phyloP scores from a whole-genome alignment of 164 flowering plant species.

The Euptelea pleiosperma region DNA sequence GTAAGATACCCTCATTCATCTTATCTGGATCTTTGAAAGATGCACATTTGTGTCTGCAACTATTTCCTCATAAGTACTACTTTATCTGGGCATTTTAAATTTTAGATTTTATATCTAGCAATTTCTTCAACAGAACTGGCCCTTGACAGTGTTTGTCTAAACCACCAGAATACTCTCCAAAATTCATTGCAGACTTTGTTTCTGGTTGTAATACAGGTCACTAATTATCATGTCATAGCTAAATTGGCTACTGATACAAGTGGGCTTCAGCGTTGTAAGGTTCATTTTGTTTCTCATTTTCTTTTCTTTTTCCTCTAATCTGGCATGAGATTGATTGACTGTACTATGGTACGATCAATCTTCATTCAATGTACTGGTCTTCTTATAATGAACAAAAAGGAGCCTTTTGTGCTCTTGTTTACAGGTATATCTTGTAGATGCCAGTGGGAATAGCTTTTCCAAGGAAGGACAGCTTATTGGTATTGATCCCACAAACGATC shows the following conservation, averaged over 20 bases:
- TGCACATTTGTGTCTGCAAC: too few species aligned
- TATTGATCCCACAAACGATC: conserved; percentile 72
- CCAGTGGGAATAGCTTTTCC: conserved; percentile 47
- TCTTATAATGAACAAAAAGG: not conserved
- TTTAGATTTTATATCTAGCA: too few species aligned
- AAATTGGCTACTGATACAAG: conserved; percentile 70
- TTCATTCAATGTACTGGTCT: not conserved
- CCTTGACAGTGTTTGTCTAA: too few species aligned
- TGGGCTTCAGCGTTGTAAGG: conserved; percentile 87
- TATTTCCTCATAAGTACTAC: too few species aligned
- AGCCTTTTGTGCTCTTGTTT: not conserved
- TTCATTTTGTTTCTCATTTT: conserved; percentile 22
- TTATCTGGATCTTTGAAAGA: too few species aligned
- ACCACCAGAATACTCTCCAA: too few species aligned
- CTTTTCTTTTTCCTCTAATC: not conserved
- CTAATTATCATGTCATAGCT: conserved; percentile 86
- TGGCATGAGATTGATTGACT: not conserved
- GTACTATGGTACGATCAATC: not conserved
- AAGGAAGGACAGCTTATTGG: conserved; percentile 73
- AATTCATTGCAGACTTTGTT: too few species aligned
- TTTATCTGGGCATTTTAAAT: too few species aligned
- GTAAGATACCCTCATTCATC: too few species aligned
- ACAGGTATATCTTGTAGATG: conserved; percentile 63
- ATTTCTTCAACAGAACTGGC: too few species aligned
- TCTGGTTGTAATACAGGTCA: conserved; percentile 46